These are phyloP conservation scores for Sporisorium graminicola DNA, from an alignment of 1,284 basidiomycete species.

Conservation along the genomic window DNA sequence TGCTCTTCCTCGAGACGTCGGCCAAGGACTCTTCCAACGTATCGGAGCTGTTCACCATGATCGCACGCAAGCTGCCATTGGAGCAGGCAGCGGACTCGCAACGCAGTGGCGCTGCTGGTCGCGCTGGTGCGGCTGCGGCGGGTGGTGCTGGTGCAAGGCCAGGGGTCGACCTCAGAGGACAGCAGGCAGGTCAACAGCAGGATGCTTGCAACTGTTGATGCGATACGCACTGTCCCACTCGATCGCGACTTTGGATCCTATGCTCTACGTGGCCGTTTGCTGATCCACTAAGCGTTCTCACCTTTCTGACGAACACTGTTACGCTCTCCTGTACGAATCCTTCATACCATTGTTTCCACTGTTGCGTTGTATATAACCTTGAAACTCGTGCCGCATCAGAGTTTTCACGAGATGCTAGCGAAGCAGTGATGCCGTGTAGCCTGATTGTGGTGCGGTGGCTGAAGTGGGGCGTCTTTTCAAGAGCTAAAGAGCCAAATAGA, in stretches of 20 bases:
- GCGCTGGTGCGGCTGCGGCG: conserved; percentile 35
- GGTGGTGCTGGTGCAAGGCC: conserved; percentile 40
- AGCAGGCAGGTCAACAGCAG: conserved; percentile 46
- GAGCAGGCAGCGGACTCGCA: conserved; percentile 59
- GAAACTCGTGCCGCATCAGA: conserved; percentile 2
- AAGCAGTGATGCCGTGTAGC: too few species aligned
- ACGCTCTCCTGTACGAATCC: conserved; percentile 15
- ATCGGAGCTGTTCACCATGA: conserved; percentile 74
- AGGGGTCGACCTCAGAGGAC: conserved; percentile 54
- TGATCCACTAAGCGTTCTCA: not conserved
- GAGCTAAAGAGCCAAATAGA: too few species aligned
- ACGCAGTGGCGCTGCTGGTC: conserved; percentile 27
- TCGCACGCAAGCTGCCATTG: conserved; percentile 65
- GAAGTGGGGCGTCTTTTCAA: too few species aligned
- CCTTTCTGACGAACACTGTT: conserved; percentile 15
- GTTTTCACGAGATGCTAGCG: not conserved
- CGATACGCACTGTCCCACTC: too few species aligned
- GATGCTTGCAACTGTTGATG: conserved; percentile 58
- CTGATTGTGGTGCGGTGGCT: not conserved
- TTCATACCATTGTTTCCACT: conserved; percentile 14
- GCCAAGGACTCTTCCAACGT: conserved; percentile 94
- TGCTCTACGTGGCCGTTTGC: not conserved
- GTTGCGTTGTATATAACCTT: conserved; percentile 15
- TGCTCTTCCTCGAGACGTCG: conserved; percentile 96
- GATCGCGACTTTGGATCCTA: too few species aligned